Evolutionary conservation across 2,329 filamentous ascomycete species (phyloP).

Genomic region (Penicillium crustosum): DNA sequence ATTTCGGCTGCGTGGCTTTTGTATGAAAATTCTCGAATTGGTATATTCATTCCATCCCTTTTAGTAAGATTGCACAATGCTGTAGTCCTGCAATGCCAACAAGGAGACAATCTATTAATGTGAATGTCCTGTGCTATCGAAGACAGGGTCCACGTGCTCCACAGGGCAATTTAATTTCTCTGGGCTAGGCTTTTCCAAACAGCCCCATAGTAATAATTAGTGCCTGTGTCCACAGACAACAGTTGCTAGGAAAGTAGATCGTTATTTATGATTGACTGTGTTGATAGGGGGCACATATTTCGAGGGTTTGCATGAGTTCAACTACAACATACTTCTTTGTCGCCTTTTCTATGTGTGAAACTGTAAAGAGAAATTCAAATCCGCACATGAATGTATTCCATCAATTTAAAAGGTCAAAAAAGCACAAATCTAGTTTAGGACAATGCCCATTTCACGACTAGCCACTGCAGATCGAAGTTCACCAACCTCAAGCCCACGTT

Average conservation of each 20-base stretch:
- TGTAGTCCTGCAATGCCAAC: not conserved
- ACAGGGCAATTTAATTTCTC: constrained; percentile 7
- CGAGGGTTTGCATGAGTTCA: not conserved
- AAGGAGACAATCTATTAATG: not conserved
- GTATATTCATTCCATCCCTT: constrained; percentile 12
- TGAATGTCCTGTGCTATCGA: not conserved
- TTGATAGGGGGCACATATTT: not conserved
- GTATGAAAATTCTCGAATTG: constrained; percentile 21
- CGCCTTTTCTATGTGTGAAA: not conserved
- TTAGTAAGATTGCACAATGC: not conserved
- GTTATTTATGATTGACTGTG: not conserved
- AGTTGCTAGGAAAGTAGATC: not conserved
- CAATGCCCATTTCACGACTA: constrained; percentile 35
- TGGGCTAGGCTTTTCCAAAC: constrained; percentile 1
- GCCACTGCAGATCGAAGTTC: constrained; percentile 38
- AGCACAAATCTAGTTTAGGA: constrained; percentile 16
- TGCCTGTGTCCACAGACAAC: not conserved
- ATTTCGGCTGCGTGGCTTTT: constrained; percentile 20
- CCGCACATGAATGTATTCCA: not conserved
- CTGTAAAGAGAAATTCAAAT: not conserved
- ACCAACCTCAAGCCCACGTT: constrained; percentile 54
- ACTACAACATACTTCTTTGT: not conserved
- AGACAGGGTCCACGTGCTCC: constrained; percentile 4
- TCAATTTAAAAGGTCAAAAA: not conserved
- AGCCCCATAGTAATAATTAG: constrained; percentile 1